Evolutionary conservation across 1,284 basidiomycete genomes (phyloP), one percentile per base, ranked within the genome.

Genomic region (Cryptococcus sp.): DNA sequence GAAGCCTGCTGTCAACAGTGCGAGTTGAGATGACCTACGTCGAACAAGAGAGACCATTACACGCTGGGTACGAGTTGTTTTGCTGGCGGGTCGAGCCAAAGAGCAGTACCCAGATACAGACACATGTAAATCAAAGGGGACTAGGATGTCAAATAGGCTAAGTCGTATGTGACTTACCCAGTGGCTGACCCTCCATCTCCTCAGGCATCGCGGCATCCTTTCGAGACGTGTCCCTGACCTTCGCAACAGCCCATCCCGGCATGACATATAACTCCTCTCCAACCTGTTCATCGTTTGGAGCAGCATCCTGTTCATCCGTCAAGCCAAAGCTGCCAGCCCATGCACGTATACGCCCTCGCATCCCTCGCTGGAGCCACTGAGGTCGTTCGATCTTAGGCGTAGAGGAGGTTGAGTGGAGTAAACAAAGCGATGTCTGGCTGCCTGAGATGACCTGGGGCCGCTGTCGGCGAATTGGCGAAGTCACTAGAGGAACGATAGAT

Each of bases 41-140:
- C 84, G 86, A 7, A 88, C 89, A 39, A 91, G 73, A 19, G 80
- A 79, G 52, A 91, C 78, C 61, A 91, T 87, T 0, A 86, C 83
- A 13, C 81, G 79, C 55, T 91, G 88, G 1, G 86, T 83, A 4
- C 87, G 82, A 45, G 83, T 85, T 1, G 83, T 80, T 48, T 79
- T 77, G 48, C 84, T 84, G 2, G 82, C 79, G 2, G 81, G 78
- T 34, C 83, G 80, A 43, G 83, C 78, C 47, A 79, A 82, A 16
- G 83, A 79, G 0, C 85, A 86, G 62, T 82, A 89, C 0, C 88
- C 89, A 21, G 87, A 87, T 2, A 88, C 77, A 48, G 82, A 86
- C 0, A 89, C 73, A 45, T 86, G 82, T 9, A 91, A 71, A 48
- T 84, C 82, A 62, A 88, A 90, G 2, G 75, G 59, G 14, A 37